phyloP scores from a whole-genome alignment of 2,329 filamentous ascomycete species.

The Leptographium radiaticola region DNA sequence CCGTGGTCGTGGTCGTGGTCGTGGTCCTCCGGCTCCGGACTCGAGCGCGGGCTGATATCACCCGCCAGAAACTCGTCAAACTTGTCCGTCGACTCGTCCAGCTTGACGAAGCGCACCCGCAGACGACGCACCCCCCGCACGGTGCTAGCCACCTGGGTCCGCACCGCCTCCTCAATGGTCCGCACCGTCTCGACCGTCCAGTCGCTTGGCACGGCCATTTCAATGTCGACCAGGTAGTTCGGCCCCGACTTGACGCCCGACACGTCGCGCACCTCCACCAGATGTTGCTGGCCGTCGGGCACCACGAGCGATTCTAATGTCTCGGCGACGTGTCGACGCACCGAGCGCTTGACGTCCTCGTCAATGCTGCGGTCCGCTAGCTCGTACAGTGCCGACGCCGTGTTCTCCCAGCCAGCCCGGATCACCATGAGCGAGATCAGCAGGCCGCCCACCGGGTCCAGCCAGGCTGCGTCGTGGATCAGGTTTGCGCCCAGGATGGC shows the following conservation, averaged over 20 bases:
- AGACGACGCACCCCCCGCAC: conserved; percentile 77
- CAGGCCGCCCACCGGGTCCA: conserved; percentile 86
- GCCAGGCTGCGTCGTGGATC: conserved; percentile 73
- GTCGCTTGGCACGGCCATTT: conserved; percentile 62
- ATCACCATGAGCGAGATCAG: conserved; percentile 91
- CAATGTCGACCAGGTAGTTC: conserved; percentile 87
- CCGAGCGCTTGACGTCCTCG: conserved; percentile 61
- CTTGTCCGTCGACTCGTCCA: conserved; percentile 39
- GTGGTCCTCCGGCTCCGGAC: conserved; percentile 46
- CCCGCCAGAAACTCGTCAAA: conserved; percentile 70
- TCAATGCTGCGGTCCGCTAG: conserved; percentile 86
- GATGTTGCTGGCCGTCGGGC: conserved; percentile 37
- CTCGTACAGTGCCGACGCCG: conserved; percentile 67
- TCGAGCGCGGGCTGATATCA: conserved; percentile 42
- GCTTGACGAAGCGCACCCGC: conserved; percentile 69
- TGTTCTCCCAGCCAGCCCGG: conserved; percentile 80
- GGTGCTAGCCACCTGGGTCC: conserved; percentile 58
- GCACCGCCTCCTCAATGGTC: conserved; percentile 59
- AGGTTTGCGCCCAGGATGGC: conserved; percentile 86
- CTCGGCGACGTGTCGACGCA: conserved; percentile 51
- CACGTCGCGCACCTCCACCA: conserved; percentile 62
- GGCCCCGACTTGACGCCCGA: conserved; percentile 92
- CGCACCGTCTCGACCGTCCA: conserved; percentile 65
- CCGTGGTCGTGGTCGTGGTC: conserved; percentile 27
- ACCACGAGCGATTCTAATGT: conserved; percentile 32